These are phyloP conservation scores for Pichia sp. DNA, from an alignment of 1,139 yeast genomes.

Conservation along the genomic window DNA sequence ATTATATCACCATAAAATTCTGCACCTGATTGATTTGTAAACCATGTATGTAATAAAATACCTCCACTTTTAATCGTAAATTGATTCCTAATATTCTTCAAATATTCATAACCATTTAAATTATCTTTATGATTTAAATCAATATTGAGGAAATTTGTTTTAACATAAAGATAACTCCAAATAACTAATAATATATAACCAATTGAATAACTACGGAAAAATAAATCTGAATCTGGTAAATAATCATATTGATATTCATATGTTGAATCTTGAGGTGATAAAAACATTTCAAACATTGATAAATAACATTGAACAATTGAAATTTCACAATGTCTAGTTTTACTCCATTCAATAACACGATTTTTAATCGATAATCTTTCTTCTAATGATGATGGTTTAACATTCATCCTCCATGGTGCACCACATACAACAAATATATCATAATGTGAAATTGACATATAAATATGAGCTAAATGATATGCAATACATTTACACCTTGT, in stretches of 20 bases:
- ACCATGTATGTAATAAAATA: conserved; percentile 29
- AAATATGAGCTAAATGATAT: conserved; percentile 67
- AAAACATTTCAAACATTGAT: conserved; percentile 54
- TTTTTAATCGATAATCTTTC: conserved; percentile 48
- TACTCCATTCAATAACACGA: conserved; percentile 48
- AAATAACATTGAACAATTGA: conserved; percentile 60
- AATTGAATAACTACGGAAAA: conserved; percentile 34
- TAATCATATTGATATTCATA: conserved; percentile 30
- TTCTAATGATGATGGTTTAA: conserved; percentile 41
- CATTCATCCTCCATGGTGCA: conserved; percentile 77
- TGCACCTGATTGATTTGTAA: conserved; percentile 28
- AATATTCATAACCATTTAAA: conserved; percentile 35
- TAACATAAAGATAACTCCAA: conserved; percentile 40
- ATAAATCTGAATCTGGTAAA: conserved; percentile 27
- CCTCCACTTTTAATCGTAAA: conserved; percentile 31
- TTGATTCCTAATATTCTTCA: conserved; percentile 34
- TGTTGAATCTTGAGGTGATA: conserved; percentile 38
- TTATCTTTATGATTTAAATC: conserved; percentile 9
- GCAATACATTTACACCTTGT: conserved; percentile 50
- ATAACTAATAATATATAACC: conserved; percentile 42
- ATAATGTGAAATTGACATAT: conserved; percentile 63
- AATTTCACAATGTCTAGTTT: conserved; percentile 34
- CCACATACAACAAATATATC: conserved; percentile 78
- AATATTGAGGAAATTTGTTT: conserved; percentile 12
- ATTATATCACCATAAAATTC: conserved; percentile 34